Evolutionary conservation across 768 basidiomycete species (phyloP), one percentile per base, ranked within the genome.

Genomic region (Royoungia palumana): DNA sequence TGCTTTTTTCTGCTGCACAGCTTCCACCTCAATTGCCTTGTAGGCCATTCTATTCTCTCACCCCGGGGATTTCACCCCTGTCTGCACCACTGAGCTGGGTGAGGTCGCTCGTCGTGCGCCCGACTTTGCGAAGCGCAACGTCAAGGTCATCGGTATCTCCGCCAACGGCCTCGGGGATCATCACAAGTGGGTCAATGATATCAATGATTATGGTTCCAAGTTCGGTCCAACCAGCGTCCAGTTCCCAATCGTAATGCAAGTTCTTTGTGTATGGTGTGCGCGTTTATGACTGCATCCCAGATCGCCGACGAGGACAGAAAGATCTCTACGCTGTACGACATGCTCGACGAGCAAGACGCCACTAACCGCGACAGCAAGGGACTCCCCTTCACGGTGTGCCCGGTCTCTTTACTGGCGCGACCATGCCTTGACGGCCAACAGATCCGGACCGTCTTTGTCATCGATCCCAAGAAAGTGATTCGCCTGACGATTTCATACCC

Each of bases 21-120:
- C 30, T 12, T 14, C 6, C 44, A 32, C 21, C 39, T 54, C 32
- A 46, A 35, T 34, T 6, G n/a, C 25, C 24, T 21, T 27, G n/a
- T 49, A 90, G 89, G 87, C 78, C 42, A 72, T 93, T 66, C 77
- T 98, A 48, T 98, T 97, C 81, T 95, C 93, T 25, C 94, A 96
- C 70, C 93, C 93, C 1, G 94, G 87, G 37, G 87, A 92, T 64
- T 92, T 92, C 65, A 89, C 88, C n/a, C 88, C 89, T 41, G 86
- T 94, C 44, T 94, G 90, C 79, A 94, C 96, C 41, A 99, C 96
- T 46, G 96, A 98, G 74, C 86, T 98, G 32, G 94, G 91, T 43
- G 95, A 96, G 67, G 94, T 96, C 37, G 87, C 96, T 42, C 85
- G 91, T 55, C 88, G 90, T 51, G 78, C 82, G 12, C 74, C 75